Evolutionary conservation across 345 rosid genomes (phyloP), one percentile per base, ranked within the genome.

Genomic region (Pugionium cornutum): DNA sequence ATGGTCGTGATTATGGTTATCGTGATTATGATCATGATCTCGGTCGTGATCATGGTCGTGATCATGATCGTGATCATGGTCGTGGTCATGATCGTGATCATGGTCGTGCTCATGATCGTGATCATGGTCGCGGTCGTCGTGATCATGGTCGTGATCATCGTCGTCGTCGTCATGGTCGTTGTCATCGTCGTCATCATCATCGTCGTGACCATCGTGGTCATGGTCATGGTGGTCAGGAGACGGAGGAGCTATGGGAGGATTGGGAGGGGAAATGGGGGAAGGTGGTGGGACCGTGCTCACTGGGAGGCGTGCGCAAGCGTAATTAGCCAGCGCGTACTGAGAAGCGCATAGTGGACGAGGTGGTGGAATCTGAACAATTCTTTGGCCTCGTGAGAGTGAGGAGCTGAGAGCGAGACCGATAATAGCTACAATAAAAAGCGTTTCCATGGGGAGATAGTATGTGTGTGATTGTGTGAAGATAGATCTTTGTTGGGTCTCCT

Each of bases 281-380:
- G 34, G 53, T 10, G 70, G 66, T 3, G 83, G 71, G 9, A 76
- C 56, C 0, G 79, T 76, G 70, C 9, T 9, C 25, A 76, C 61
- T 0, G 82, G 86, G 25, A 89, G 74, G 63, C 4, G 35, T 0
- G 77, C 30, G 55, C 98, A 92, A 1, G 96, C 94, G 49, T 88
- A 77, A 72, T 83, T 88, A 52, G 66, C 96, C 1, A 89, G 64
- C 1, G 88, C 58, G 58, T 83, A 77, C 70, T 89, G 98, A 73
- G 89, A 77, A 42, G 78, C 60, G 36, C 97, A 92, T 18, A 89
- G 82, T 3, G 91, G 91, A 29, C 59, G 83, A 1, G 75, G 83
- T 31, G 76, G 55, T 31, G 77, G 77, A 31, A 73, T 73, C 30
- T 60, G 68, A 0, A 73, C 48, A 27, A 59, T 56, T 47, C 58